A percentile compares a stretch with the other conserved stretches of the same genome.
Conservation (phyloP, 192 early-diverging fungal species). For the Gryganskiella cystojenkinii region DNA sequence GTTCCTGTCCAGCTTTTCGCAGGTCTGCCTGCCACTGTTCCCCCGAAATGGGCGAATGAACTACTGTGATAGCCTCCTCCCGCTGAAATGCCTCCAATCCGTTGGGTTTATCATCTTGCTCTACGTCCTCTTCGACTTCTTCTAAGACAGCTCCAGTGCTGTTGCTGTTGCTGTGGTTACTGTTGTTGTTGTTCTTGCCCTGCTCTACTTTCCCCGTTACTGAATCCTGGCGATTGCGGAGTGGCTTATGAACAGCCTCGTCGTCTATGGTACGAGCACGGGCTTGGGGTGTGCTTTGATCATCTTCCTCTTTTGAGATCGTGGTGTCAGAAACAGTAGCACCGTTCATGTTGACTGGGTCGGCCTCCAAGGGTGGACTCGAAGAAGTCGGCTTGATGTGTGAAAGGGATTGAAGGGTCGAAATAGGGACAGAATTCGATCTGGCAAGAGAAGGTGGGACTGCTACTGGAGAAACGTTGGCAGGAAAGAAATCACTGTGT, state of each 20-base stretch:
- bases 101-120: conserved; percentile 5
- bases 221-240: background rate
- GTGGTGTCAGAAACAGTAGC: background rate
- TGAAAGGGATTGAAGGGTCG: conserved; percentile 12
- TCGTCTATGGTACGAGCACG: background rate
- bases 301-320: conserved; percentile 21
- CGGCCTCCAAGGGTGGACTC: conserved; percentile 11
- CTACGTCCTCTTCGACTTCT: background rate
- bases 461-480: background rate
- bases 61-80: conserved; percentile 42
- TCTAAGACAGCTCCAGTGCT: background rate
- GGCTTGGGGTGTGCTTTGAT: conserved; percentile 1
- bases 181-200: background rate
- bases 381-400: conserved; percentile 5
- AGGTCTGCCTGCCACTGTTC: conserved; percentile 42
- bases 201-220: conserved; percentile 7
- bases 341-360: background rate
- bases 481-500: conserved; percentile 42
- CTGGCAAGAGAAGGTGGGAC: conserved; percentile 18
- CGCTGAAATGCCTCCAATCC: conserved; percentile 30
- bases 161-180: background rate
- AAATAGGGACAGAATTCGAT: conserved; percentile 43
- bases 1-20: conserved; percentile 31
- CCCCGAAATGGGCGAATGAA: conserved; percentile 31
- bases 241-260: background rate